Base-by-base conservation (phyloP, 805 yeast species). In the Naumovozyma castellii region DNA sequence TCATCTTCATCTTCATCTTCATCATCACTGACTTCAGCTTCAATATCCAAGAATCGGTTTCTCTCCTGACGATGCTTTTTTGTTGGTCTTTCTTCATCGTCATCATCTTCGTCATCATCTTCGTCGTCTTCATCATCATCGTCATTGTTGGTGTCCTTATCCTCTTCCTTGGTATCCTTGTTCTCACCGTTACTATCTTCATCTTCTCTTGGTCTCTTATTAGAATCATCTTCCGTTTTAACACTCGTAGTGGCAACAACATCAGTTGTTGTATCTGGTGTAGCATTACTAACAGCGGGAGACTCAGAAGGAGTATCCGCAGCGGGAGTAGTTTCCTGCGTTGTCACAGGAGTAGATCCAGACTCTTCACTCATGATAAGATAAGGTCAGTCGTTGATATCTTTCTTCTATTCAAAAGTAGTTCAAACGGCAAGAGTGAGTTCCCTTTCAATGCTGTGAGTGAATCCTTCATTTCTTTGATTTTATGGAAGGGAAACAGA, bases 11-110 rank as follows among this genome's bases (percentile, higher is more conserved):
- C 90, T 49, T 61, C 66, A 2, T 90, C 97, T 40, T 92, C 97
- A 49, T 92, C 97, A 45, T 90, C 97, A 61, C 90, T 95, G 42
- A 92, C 98, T 62, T 90, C 97, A 43, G 97, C 98, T 69, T 92
- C 97, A 40, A 92, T 94, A 84, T 92, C 98, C 65, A 92, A 72
- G 62, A 87, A 92, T 69, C 83, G 88, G 62, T 90, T 90, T 43
- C 84, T 71, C 36, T 65, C 69, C 42, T 61, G 68, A 43, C 72
- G 68, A 53, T 64, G 59, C 58, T 71, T 59, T 61, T 67, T 61
- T 57, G 66, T 48, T 54, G 68, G 59, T 50, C 71, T 67, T 4
- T 68, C 69, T n/a, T 64, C 62, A 4, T 68, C 73, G 4, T 65
- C 71, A 12, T 72, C 81, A 1, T 73, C 84, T 0, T 78, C 85